Conservation (phyloP, 148 eudicot species). For the Persicaria maculosa region DNA sequence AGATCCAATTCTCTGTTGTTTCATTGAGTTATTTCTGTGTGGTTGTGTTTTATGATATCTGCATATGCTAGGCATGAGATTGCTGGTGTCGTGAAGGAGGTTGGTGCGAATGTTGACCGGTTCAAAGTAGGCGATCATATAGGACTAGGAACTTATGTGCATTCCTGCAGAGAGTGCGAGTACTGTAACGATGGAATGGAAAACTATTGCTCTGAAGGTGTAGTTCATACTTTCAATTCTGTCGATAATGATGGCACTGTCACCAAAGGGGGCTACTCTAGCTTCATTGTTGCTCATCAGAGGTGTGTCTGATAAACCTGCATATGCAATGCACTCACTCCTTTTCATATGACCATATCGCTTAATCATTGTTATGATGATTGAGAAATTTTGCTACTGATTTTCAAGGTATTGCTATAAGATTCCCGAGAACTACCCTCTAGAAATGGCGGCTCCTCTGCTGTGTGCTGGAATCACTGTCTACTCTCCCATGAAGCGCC, state of each 20-base stretch:
- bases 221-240: constrained; percentile 10
- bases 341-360: background rate
- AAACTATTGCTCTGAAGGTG: constrained; percentile 27
- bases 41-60: background rate
- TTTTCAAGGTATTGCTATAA: constrained; percentile 21
- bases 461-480: constrained; percentile 48
- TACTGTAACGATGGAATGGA: constrained; percentile 22
- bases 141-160: constrained; percentile 32
- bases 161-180: constrained; percentile 37
- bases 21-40: background rate
- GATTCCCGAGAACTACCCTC: constrained; percentile 32
- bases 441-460: constrained; percentile 38
- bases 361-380: background rate
- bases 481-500: constrained; percentile 33
- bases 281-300: constrained; percentile 29
- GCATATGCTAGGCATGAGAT: constrained; percentile 34
- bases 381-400: background rate
- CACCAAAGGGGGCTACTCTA: constrained; percentile 38
- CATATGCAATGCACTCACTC: background rate
- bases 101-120: constrained; percentile 31
- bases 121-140: constrained; percentile 35
- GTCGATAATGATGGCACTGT: constrained; percentile 25
- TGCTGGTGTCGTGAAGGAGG: constrained; percentile 34
- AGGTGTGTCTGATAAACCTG: constrained; percentile 1
- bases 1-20: background rate